Conservation (phyloP, 1,284 basidiomycete species). For the Sanghuangporus sanghuang region DNA sequence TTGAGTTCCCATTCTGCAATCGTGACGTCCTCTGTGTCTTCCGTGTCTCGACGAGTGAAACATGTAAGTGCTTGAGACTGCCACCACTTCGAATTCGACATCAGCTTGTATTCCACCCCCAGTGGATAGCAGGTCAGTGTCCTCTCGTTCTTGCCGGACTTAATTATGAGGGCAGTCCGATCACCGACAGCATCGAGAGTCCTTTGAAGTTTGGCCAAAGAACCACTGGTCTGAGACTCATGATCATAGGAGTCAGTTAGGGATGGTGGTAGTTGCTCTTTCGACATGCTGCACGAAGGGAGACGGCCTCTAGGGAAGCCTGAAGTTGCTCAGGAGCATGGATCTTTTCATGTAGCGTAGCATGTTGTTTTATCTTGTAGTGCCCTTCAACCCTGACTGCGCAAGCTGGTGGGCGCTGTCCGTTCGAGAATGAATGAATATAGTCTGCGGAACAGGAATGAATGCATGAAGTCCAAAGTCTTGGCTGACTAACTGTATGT, state of each 20-base stretch:
- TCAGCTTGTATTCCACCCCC: background rate
- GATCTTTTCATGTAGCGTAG: no score
- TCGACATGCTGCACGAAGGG: background rate
- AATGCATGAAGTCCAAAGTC: background rate
- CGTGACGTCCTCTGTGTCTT: background rate
- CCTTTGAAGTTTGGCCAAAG: background rate
- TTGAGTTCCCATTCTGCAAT: background rate
- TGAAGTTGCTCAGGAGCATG: no score
- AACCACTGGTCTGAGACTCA: background rate
- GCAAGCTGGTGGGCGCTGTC: background rate
- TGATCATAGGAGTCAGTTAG: background rate
- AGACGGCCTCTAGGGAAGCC: no score
- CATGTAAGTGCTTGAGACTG: background rate
- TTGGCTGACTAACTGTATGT: background rate
- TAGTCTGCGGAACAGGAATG: no score
- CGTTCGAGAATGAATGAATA: background rate
- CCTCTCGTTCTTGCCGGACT: background rate
- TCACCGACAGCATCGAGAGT: background rate
- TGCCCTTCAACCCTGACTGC: background rate
- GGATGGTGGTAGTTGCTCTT: background rate
- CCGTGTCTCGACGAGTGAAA: background rate
- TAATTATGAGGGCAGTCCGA: background rate
- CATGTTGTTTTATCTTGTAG: no score
- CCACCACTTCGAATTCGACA: background rate
- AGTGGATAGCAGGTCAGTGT: background rate